Base-by-base conservation (phyloP, 2,329 filamentous ascomycete genomes). In the Curvularia sp. region DNA sequence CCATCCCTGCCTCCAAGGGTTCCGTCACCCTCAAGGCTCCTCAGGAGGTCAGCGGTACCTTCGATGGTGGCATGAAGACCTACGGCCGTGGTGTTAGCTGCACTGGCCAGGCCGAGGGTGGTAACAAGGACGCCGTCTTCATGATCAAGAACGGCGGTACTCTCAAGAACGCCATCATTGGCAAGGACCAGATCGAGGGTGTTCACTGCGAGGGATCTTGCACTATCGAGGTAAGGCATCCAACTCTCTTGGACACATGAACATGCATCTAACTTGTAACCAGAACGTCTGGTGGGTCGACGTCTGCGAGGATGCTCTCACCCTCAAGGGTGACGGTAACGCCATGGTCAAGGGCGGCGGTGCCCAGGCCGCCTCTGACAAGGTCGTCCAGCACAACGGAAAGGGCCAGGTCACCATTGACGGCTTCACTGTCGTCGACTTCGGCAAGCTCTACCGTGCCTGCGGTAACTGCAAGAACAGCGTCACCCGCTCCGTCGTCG, bases 131-230 rank as follows among this genome's bases (percentile, higher is more conserved):
- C 51, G 81, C 83, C 46, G 83, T 85, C 69, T 85, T 85, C 78
- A 76, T 82, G 60, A 75, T 86, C 52, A 76, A 81, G 69, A 75
- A 79, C 50, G 83, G 83, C 30, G 84, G 79, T 30, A 82, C 81
- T 22, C 75, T 86, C 42, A 80, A 79, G 68, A 85, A 85, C 69
- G 83, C 80, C 72, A 85, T 86, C 73, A 85, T 86, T 57, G 83
- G 84, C 22, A 76, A 78, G 49, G 78, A 80, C 61, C 80, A 84
- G 67, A 77, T 80, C 26, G 83, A 67, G 57, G 64, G 64, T 41
- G 53, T 67, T 22, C 64, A 67, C 61, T 67, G 64, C 53, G 48
- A 60, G 83, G 71, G 83, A 79, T 57, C 51, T 5, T 84, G 82
- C 73, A 82, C 79, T 28, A 73, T 83, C 33, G 76, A 77, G 55